Evolutionary conservation across 371 early-diverging fungal genomes (phyloP).

Genomic region (Furculomyces boomerangus): DNA sequence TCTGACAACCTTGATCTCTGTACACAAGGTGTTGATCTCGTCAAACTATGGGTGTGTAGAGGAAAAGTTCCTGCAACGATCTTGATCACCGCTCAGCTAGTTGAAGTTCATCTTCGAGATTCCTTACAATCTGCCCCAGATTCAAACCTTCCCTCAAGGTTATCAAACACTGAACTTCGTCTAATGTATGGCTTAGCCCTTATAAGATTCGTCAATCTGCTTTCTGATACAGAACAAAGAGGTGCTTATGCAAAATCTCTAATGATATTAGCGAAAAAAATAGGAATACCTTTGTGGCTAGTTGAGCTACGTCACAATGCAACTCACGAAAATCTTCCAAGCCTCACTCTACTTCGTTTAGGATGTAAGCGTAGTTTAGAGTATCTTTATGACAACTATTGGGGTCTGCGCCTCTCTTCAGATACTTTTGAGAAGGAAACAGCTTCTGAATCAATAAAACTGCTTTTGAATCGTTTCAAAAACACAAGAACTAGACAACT

Average conservation of each 20-base stretch:
- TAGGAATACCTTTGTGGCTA: constrained; percentile 43
- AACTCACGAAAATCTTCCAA: constrained; percentile 35
- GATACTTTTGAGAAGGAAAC: constrained; percentile 5
- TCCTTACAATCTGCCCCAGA: constrained; percentile 10
- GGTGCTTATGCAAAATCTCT: constrained; percentile 29
- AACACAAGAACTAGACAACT: neutral
- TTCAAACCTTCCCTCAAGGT: constrained; percentile 7
- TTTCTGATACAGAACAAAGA: constrained; percentile 32
- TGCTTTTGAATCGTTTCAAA: constrained; percentile 4
- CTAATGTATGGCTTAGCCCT: constrained; percentile 33
- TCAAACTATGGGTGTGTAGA: constrained; percentile 37
- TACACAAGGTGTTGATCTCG: constrained; percentile 15
- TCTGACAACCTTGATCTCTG: constrained; percentile 16
- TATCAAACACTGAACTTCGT: constrained; percentile 26
- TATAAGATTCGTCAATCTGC: constrained; percentile 38
- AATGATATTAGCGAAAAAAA: constrained; percentile 24
- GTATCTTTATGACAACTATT: constrained; percentile 33
- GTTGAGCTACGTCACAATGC: constrained; percentile 39
- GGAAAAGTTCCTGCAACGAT: constrained; percentile 32
- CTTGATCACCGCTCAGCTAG: constrained; percentile 31
- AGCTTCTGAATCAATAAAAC: constrained; percentile 11
- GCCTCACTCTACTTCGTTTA: constrained; percentile 24
- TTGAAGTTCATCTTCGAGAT: constrained; percentile 21
- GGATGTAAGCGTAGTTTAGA: constrained; percentile 28
- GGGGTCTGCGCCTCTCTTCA: constrained; percentile 10